A percentile compares a stretch with the other conserved stretches of the same genome.
phyloP scores from a whole-genome alignment of 1,284 basidiomycete species.

The Apiotrichum veenhuisii region DNA sequence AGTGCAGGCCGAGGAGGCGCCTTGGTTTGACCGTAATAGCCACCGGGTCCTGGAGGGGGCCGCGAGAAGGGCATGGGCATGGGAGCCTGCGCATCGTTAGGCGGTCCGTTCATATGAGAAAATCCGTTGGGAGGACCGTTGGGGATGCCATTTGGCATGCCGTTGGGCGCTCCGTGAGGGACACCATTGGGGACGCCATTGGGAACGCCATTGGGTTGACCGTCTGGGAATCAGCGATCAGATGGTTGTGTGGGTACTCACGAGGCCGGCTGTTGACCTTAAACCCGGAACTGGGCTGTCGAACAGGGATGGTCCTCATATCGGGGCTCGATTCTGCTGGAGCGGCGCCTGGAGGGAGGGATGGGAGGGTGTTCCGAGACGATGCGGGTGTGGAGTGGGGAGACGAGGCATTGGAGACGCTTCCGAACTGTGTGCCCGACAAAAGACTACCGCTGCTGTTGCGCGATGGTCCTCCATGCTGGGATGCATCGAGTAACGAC shows the following conservation, averaged over 20 bases:
- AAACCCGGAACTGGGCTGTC: conserved; percentile 1
- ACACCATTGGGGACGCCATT: not conserved
- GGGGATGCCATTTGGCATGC: not conserved
- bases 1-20: not conserved
- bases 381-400: not conserved
- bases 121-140: not conserved
- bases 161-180: not conserved
- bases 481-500: not conserved
- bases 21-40: not conserved
- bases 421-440: conserved; percentile 7
- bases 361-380: not conserved
- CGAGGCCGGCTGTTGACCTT: not conserved
- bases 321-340: not conserved
- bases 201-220: not conserved
- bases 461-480: not conserved
- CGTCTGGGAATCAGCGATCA: not conserved
- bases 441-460: not conserved
- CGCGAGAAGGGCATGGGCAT: not conserved
- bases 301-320: not conserved
- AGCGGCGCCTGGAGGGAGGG: conserved; percentile 9
- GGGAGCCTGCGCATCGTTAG: not conserved
- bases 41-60: not conserved
- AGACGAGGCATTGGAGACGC: not conserved
- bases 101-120: not conserved
- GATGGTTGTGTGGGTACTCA: not conserved